Evolutionary conservation across 768 basidiomycete species (phyloP), one percentile per base, ranked within the genome.

Genomic region (Mycena galericulata): DNA sequence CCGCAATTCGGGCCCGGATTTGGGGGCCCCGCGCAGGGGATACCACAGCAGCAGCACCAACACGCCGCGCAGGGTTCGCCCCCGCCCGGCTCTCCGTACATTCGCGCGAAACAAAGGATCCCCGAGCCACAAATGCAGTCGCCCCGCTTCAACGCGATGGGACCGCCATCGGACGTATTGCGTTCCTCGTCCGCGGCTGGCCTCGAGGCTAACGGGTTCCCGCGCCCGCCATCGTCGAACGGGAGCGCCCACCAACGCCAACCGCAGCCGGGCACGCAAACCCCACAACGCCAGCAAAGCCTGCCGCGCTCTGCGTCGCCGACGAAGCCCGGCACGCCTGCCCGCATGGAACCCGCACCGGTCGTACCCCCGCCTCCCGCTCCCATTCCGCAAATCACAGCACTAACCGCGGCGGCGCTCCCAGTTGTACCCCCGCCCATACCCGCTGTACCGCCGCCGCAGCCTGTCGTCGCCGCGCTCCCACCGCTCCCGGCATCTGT

Each of bases 401-500:
- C 67, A 3, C 38, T 45, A 11, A 68, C 47, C 50, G 62, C 62
- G 18, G 67, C 62, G 2, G 61, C 67, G 47, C 56, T 68, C 10
- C 68, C 68, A 50, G 11, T 14, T 24, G 11, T 45, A 2, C 55
- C 66, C 18, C 30, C 66, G 34, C 66, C 65, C 4, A 20, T 32
- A n/a, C 45, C 75, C 22, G 72, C 77, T 61, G 72, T 77, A 58
- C 72, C 73, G 20, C 60, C 75, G 38, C 64, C 75, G 22, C 68
- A 57, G 12, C 45, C 55, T 5, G 26, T 78, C 9, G 29, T 78
- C 11, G 76, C 80, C n/a, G 68, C 74, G 56, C 83, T 84, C 24
- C 80, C 85, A n/a, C 81, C 87, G 6, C 79, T 84, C 12, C 79
- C 86, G 18, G 72, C 85, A 8, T 80, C 79, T 49, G 81, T 84